A percentile compares a stretch with the other conserved stretches of the same genome.
phyloP scores from a whole-genome alignment of 192 early-diverging fungal species.

The Gamsiella multidivaricata region DNA sequence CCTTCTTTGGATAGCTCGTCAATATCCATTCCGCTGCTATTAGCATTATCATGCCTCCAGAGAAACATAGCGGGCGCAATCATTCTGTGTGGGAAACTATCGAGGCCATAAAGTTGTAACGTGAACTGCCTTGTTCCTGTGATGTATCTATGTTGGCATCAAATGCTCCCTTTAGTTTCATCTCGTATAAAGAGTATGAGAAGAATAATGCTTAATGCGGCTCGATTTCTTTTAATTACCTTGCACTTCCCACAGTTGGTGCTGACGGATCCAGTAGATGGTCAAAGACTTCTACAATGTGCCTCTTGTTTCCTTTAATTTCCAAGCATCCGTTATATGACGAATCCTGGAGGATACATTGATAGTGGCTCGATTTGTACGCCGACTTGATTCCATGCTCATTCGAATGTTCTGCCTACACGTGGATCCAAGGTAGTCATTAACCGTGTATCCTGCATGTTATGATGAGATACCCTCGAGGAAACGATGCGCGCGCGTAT shows the following conservation, averaged over 20 bases:
- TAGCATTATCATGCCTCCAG: conserved; percentile 69
- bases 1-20: conserved; percentile 39
- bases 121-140: conserved; percentile 70
- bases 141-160: conserved; percentile 66
- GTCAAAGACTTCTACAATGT: conserved; percentile 64
- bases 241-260: conserved; percentile 58
- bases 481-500: no score
- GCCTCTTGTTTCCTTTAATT: conserved; percentile 64
- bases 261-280: conserved; percentile 70
- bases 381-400: conserved; percentile 83
- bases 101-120: conserved; percentile 62
- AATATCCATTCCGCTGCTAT: conserved; percentile 1
- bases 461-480: no score
- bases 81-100: conserved; percentile 65
- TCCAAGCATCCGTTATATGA: conserved; percentile 84
- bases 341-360: conserved; percentile 85
- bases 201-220: background rate
- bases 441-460: no score
- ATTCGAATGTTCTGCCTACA: conserved; percentile 84
- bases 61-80: conserved; percentile 82
- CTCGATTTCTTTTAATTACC: conserved; percentile 22
- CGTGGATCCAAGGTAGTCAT: background rate
- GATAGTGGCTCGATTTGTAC: conserved; percentile 79
- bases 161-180: background rate
- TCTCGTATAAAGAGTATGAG: background rate